Base-by-base conservation (phyloP, 441 rosid species). In the Gossypium schwendimanii region DNA sequence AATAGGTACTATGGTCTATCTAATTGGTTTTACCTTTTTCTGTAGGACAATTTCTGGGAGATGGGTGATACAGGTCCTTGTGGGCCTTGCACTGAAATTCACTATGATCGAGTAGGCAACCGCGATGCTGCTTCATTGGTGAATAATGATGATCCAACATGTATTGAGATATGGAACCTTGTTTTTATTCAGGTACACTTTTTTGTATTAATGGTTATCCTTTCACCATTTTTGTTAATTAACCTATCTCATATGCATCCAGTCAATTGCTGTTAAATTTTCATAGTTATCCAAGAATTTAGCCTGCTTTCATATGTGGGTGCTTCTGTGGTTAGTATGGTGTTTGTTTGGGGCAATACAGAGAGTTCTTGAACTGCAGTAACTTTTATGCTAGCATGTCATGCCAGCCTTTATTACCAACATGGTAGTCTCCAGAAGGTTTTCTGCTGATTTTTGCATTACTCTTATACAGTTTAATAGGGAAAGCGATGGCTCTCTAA, bases 41-140 rank as follows among this genome's bases (percentile, higher is more conserved):
- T 54, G 60, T 76, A 92, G 99, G 99, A 96, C 82, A 96, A 96
- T 80, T 96, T 96, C 76, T 96, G 98, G 98, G 99, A 96, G 88
- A 93, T 96, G 97, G 99, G 99, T 20, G 99, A 96, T 81, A 90
- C 97, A 28, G 99, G 99, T 81, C 99, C 98, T 7, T 93, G 99
- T 72, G 99, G 99, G 54, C 99, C 99, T 78, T 96, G 99, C 77
- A 96, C 97, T 3, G 98, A 96, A 79, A 96, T 96, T 65, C 99
- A 96, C 84, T 96, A 75, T 68, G 99, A 96, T 78, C 87, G 98
- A 79, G 75, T 88, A 77, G 99, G 98, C 72, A 86, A 89, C 67
- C 97, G 96, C 0, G 88, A 95, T 63, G 96, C 98, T 75, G 86
- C 94, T 68, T 69, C 78, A 18, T 84, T 95, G 83, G 97, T 95